A percentile compares a stretch with the other conserved stretches of the same genome.
Conservation (phyloP, 768 basidiomycete species). For the Leccinum subgranulosum region DNA sequence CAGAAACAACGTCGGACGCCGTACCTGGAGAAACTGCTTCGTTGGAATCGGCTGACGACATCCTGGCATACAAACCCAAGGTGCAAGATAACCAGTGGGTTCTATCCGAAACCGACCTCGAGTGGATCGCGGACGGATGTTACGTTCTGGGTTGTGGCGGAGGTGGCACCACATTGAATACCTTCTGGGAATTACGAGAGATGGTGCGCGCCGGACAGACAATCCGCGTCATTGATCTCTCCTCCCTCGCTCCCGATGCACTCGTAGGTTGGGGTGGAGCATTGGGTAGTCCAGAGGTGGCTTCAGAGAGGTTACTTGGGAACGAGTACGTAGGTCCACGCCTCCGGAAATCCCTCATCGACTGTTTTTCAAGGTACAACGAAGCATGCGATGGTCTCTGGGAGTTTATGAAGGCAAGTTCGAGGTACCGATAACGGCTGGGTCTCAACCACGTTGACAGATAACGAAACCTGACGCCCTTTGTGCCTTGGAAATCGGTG, state of each 20-base stretch:
- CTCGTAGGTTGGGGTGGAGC: conserved; percentile 39
- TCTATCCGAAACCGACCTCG: conserved; percentile 45
- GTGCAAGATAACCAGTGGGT: conserved; percentile 43
- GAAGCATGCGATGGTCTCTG: conserved; percentile 31
- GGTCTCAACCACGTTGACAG: conserved; percentile 12
- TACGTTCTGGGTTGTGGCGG: conserved; percentile 63
- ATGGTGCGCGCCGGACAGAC: conserved; percentile 47
- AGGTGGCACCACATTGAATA: conserved; percentile 55
- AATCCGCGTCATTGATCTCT: conserved; percentile 45
- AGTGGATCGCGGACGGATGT: conserved; percentile 63
- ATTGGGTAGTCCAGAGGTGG: conserved; percentile 43
- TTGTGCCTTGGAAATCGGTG: conserved; percentile 40
- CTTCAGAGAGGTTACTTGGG: conserved; percentile 35
- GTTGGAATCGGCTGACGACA: conserved; percentile 20
- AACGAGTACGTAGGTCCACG: conserved; percentile 30
- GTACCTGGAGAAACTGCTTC: conserved; percentile 13
- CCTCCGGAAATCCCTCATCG: background rate
- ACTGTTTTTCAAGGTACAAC: conserved; percentile 26
- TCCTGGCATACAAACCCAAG: conserved; percentile 35
- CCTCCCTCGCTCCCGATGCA: conserved; percentile 41
- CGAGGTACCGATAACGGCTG: background rate
- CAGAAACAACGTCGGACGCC: conserved; percentile 2
- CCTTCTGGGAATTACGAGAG: conserved; percentile 49
- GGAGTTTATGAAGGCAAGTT: conserved; percentile 26
- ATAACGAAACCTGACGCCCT: conserved; percentile 36